Evolutionary conservation across 192 early-diverging fungal genomes (phyloP).

Genomic region (Coemansia sp.): DNA sequence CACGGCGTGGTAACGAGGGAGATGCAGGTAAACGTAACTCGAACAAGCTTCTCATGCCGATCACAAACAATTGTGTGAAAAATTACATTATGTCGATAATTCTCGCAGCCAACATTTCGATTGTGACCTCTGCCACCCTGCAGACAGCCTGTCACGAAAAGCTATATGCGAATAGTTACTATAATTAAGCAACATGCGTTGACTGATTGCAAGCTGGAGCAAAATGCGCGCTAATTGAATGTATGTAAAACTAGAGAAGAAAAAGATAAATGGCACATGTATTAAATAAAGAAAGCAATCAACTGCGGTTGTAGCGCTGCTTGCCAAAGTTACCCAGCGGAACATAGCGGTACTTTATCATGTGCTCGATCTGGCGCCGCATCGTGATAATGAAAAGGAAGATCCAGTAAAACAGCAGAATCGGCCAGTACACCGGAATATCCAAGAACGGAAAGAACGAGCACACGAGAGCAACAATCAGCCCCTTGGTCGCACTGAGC

Average conservation of each 20-base stretch:
- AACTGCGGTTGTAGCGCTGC: constrained; percentile 58
- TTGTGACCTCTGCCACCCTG: too few relatives aligned
- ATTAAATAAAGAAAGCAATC: neutral
- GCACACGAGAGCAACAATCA: constrained; percentile 80
- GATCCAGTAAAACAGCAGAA: constrained; percentile 93
- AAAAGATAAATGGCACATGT: neutral
- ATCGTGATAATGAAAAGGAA: constrained; percentile 94
- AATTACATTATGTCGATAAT: too few relatives aligned
- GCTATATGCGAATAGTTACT: too few relatives aligned
- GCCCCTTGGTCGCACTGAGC: constrained; percentile 81
- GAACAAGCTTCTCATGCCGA: neutral
- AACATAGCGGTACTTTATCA: constrained; percentile 93
- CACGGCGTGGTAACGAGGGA: neutral
- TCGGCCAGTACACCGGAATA: constrained; percentile 99
- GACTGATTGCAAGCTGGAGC: too few relatives aligned
- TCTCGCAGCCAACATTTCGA: too few relatives aligned
- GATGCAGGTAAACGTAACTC: neutral
- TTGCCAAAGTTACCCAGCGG: constrained; percentile 80
- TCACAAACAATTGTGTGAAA: neutral
- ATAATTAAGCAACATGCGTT: too few relatives aligned
- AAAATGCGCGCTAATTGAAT: too few relatives aligned
- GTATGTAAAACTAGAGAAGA: too few relatives aligned
- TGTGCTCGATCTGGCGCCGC: constrained; percentile 95
- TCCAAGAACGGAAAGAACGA: constrained; percentile 88
- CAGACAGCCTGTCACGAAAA: too few relatives aligned